Conservation (phyloP, 225 moss, liverwort and hornwort species). For the Thuidium tamariscinum region DNA sequence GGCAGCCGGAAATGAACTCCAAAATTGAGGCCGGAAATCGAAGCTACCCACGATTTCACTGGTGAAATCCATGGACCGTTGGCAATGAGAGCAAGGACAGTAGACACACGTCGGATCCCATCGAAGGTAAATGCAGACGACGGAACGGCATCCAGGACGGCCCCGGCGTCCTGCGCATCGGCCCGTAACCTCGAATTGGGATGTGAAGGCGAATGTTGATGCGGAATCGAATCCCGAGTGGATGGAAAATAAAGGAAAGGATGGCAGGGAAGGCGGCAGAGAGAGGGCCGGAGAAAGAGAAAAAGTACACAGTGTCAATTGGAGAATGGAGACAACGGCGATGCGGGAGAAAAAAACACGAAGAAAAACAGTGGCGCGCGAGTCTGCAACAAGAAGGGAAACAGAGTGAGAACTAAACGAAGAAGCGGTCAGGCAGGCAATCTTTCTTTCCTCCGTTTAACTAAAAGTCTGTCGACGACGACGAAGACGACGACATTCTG, state of each 20-base stretch:
- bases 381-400: neutral
- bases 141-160: neutral
- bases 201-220: neutral
- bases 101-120: constrained; percentile 14
- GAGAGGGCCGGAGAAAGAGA: neutral
- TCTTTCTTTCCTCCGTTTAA: neutral
- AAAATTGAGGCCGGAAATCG: neutral
- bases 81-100: neutral
- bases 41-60: neutral
- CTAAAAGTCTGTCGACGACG: neutral
- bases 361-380: neutral
- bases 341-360: neutral
- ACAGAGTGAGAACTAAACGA: neutral
- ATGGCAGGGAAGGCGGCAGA: neutral
- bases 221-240: neutral
- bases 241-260: neutral
- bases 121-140: neutral
- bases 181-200: neutral
- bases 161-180: neutral
- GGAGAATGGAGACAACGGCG: neutral
- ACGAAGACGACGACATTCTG: neutral
- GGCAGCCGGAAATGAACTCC: neutral
- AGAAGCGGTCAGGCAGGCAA: neutral
- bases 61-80: neutral
- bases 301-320: neutral